Percentiles rank a stretch among this genome's conserved stretches.
These are phyloP conservation scores for Triticum dicoccoides DNA, from an alignment of 176 grass and related monocot species.

Conservation along the genomic window DNA sequence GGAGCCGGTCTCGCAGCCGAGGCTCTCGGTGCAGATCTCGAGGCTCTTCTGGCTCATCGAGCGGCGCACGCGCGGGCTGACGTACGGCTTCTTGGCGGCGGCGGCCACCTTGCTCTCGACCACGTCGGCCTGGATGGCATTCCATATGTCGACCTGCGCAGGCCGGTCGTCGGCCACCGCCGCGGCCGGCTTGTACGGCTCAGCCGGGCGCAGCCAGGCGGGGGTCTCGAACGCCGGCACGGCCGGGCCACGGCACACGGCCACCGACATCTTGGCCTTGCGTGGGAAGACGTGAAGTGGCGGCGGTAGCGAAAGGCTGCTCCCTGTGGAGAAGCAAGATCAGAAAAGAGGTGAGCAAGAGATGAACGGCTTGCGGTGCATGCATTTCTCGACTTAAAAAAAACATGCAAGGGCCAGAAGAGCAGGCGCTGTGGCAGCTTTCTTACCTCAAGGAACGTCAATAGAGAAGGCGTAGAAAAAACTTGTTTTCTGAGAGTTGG, in stretches of 20 bases:
- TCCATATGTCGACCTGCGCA: conserved; percentile 66
- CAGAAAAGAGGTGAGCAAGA: no score
- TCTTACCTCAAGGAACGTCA: no score
- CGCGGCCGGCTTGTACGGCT: conserved; percentile 15
- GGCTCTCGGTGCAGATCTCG: conserved; percentile 95
- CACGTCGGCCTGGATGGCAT: conserved; percentile 51
- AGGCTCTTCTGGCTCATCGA: conserved; percentile 94
- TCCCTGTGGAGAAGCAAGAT: conserved; percentile 32
- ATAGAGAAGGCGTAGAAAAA: no score
- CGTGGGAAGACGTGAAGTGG: conserved; percentile 23
- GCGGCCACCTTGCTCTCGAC: not conserved
- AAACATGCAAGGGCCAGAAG: no score
- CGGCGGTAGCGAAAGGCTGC: not conserved
- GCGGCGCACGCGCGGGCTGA: conserved; percentile 48
- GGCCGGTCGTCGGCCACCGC: conserved; percentile 18
- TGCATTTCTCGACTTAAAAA: no score
- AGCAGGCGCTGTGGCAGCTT: no score
- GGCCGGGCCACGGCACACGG: conserved; percentile 36
- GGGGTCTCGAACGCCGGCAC: conserved; percentile 34
- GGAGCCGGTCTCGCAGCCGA: conserved; percentile 87
- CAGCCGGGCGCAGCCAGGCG: conserved; percentile 11
- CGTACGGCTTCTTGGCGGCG: conserved; percentile 41
- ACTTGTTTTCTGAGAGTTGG: no score
- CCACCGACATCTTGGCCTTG: conserved; percentile 58
- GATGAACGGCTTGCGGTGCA: no score